Evolutionary conservation across 345 rosid genomes (phyloP), one percentile per base, ranked within the genome.

Genomic region (Citropsis articulata): DNA sequence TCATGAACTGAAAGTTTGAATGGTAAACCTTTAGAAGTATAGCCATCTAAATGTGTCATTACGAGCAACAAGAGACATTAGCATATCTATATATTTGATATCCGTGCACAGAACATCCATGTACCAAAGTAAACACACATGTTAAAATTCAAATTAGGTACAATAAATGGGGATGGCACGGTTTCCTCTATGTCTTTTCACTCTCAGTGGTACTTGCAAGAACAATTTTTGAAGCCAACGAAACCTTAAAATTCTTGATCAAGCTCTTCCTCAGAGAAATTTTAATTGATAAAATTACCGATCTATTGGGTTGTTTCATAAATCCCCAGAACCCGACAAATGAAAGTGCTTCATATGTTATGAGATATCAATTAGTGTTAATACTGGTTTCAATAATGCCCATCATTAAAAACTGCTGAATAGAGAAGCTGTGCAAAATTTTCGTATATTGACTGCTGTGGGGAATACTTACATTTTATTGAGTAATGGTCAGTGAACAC

Each of bases 381-480:
- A 45, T 1, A 2, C 50, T 12, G 50, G 18, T 45, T 12, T 45
- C 50, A 45, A 45, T 18, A 45, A 45, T 45, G 5, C 18, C 50
- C 50, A 45, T 45, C 50, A 45, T 4, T 3, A 13, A 45, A 40
- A 12, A 12, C 50, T 12, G 50, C 50, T 45, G 57, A 53, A 19
- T 19, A 18, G 22, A 53, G 57, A 53, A 16, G 57, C 22, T 18
- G 1, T 18, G 22, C 0, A 6, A 18, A 18, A 53, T 7, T 19
- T 18, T 18, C 7, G 18, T 53, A 53, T 53, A 19, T 53, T 66
- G 18, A 7, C n/a, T 48, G 16, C 40, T 13, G 22, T 16, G 22
- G 66, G 74, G 69, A 61, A 42, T 33, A 27, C 22, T 55, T 66
- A 45, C 38, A 42, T 60, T 40, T 75, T 68, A 66, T 73, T 62